phyloP scores from a whole-genome alignment of 2,329 filamentous ascomycete species.

The Lithohypha guttulata region DNA sequence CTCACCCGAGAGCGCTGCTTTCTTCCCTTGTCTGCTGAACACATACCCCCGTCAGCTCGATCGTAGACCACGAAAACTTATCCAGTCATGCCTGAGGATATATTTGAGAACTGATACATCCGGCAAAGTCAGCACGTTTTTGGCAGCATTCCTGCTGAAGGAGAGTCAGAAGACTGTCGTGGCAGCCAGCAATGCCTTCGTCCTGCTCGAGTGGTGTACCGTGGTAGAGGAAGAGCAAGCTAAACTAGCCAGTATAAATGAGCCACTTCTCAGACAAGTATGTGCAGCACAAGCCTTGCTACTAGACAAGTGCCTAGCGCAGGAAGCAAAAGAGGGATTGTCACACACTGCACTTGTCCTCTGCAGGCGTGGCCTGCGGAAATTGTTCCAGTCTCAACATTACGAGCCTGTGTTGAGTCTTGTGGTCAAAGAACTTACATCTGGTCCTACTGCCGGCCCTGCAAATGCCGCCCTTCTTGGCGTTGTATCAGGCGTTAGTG shows the following conservation, averaged over 20 bases:
- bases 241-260: conserved; percentile 46
- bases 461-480: conserved; percentile 72
- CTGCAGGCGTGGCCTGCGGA: conserved; percentile 68
- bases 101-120: conserved; percentile 38
- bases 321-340: conserved; percentile 53
- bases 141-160: conserved; percentile 56
- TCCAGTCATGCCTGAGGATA: conserved; percentile 65
- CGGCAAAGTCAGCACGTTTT: conserved; percentile 8
- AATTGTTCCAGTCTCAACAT: conserved; percentile 51
- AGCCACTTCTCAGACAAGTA: conserved; percentile 47
- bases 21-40: conserved; percentile 68
- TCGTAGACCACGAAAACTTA: conserved; percentile 69
- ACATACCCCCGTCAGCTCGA: conserved; percentile 84
- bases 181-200: conserved; percentile 70
- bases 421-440: conserved; percentile 55
- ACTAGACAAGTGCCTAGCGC: conserved; percentile 65
- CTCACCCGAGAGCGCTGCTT: conserved; percentile 30
- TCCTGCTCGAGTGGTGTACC: conserved; percentile 82
- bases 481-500: conserved; percentile 75
- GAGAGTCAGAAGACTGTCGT: conserved; percentile 70
- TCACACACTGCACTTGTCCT: conserved; percentile 64
- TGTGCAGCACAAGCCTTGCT: conserved; percentile 59
- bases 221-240: conserved; percentile 63
- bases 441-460: conserved; percentile 53
- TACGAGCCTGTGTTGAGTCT: conserved; percentile 51